A percentile compares a stretch with the other conserved stretches of the same genome.
Evolutionary conservation across 768 basidiomycete genomes (phyloP).

Genomic region (Termitomyces sp.): DNA sequence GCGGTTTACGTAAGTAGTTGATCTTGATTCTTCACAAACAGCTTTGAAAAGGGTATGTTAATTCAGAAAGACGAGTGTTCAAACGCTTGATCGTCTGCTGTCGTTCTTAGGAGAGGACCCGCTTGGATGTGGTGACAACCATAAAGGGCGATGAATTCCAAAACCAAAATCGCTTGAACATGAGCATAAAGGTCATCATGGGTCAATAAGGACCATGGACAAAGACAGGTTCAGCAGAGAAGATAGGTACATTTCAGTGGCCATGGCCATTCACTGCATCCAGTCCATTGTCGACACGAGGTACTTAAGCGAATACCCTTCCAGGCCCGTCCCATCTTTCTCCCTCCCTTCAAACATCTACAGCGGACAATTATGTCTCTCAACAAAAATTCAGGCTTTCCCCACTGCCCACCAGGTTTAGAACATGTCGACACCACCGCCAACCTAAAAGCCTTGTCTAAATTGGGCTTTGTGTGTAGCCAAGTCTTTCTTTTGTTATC

Average conservation of each 20-base stretch:
- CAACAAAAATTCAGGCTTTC: not conserved
- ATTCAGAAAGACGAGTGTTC: not conserved
- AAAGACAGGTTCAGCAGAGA: not conserved
- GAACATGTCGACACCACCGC: not conserved
- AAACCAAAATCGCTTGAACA: not conserved
- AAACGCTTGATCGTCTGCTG: not conserved
- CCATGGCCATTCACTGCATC: not conserved
- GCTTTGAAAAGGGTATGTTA: not conserved
- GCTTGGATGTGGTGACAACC: not conserved
- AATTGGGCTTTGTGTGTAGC: not conserved
- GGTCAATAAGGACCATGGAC: not conserved
- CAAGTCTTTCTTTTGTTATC: not conserved
- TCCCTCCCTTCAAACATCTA: not conserved
- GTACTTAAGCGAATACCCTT: not conserved
- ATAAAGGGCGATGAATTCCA: not conserved
- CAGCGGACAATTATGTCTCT: not conserved
- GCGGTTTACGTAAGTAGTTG: not conserved
- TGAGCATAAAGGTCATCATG: too few relatives aligned
- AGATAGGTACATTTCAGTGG: not conserved
- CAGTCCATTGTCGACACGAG: not conserved
- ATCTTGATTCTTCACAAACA: not conserved
- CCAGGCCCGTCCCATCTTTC: not conserved
- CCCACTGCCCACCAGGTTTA: not conserved
- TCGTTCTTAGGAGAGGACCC: too few relatives aligned
- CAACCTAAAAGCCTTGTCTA: constrained; percentile 1